phyloP scores from a whole-genome alignment of 345 rosid species.

The Eucalyptus cloeziana region DNA sequence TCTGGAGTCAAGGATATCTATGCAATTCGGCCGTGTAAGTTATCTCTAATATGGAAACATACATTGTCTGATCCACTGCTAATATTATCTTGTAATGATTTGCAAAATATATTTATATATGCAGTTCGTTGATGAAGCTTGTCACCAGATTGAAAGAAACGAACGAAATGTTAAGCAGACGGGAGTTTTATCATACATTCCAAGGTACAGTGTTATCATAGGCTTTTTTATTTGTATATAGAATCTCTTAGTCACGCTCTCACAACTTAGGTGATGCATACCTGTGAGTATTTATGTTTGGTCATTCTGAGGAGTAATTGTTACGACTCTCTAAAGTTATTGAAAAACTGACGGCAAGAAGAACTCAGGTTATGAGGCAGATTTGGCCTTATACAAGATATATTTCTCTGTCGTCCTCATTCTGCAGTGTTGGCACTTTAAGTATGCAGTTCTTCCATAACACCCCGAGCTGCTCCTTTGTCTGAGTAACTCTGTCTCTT shows the following conservation, averaged over 20 bases:
- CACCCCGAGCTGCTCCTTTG: neutral
- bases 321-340: neutral
- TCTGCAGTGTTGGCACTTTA: neutral
- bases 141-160: slow-evolving; percentile 91
- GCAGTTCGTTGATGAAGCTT: slow-evolving; percentile 98
- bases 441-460: neutral
- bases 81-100: neutral
- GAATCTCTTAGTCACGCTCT: neutral
- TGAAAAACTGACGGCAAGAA: neutral
- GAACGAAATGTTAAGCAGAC: slow-evolving; percentile 85
- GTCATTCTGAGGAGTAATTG: neutral
- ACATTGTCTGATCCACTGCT: neutral
- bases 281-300: neutral
- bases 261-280: neutral
- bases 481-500: neutral
- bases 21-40: slow-evolving; percentile 87
- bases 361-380: neutral
- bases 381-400: neutral
- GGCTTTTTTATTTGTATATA: neutral
- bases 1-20: slow-evolving; percentile 82
- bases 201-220: slow-evolving; percentile 36
- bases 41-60: neutral
- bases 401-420: neutral
- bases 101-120: neutral
- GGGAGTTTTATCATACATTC: slow-evolving; percentile 90